phyloP scores from a whole-genome alignment of 75 land plant species.

The Picea glauca region DNA sequence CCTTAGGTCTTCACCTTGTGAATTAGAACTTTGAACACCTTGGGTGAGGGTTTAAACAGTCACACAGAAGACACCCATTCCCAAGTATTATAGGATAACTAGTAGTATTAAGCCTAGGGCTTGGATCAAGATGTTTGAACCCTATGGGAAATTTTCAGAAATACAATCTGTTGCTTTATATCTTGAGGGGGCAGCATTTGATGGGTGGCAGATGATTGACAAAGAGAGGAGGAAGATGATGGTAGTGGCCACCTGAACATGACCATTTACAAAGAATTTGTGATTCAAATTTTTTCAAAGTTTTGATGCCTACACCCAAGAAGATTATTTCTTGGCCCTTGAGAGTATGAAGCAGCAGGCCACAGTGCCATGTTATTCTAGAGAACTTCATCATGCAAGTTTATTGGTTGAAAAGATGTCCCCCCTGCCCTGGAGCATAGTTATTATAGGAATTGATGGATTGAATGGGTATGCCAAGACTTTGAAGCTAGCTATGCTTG shows the following conservation, averaged over 20 bases:
- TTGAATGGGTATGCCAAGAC: not conserved
- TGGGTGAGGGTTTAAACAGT: no score
- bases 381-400: not conserved
- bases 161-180: not conserved
- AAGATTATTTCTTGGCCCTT: no score
- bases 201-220: not conserved
- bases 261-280: not conserved
- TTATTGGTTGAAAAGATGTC: not conserved
- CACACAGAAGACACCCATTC: no score
- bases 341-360: no score
- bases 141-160: no score
- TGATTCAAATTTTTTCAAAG: not conserved
- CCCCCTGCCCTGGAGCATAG: not conserved
- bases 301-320: not conserved
- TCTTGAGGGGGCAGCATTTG: no score
- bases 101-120: no score
- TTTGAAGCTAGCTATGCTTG: not conserved
- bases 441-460: not conserved
- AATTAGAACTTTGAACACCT: no score
- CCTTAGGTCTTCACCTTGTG: no score
- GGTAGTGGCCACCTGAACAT: not conserved
- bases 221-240: not conserved
- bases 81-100: no score
- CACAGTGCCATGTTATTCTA: not conserved
- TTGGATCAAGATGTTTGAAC: no score